Evolutionary conservation across 345 rosid species (phyloP).

Genomic region (Salix exigua): DNA sequence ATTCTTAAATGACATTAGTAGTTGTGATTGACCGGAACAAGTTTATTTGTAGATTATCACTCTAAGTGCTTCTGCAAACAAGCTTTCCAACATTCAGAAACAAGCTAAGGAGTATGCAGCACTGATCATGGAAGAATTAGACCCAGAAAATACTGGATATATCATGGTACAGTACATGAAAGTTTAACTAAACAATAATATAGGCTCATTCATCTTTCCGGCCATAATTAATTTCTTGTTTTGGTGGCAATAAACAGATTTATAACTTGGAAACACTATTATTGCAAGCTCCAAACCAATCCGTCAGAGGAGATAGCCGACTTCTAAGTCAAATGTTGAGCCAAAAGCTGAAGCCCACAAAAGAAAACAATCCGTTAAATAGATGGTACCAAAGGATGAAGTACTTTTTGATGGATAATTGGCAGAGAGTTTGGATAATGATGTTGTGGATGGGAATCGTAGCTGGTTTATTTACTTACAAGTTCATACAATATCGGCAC

Average conservation of each 20-base stretch:
- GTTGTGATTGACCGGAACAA: neutral
- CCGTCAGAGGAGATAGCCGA: conserved; percentile 64
- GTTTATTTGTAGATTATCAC: conserved; percentile 52
- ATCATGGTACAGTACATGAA: conserved; percentile 48
- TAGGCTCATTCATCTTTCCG: neutral
- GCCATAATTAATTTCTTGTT: too few species aligned
- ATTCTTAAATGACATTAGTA: neutral
- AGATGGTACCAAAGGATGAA: conserved; percentile 40
- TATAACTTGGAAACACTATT: conserved; percentile 65
- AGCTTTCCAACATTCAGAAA: conserved; percentile 71
- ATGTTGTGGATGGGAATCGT: conserved; percentile 61
- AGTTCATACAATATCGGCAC: conserved; percentile 59
- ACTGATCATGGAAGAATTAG: conserved; percentile 81
- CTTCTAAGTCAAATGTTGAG: conserved; percentile 71
- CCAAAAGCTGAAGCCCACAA: conserved; percentile 74
- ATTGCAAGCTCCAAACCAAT: conserved; percentile 73
- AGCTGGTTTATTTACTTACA: conserved; percentile 60
- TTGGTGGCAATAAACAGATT: conserved; percentile 34
- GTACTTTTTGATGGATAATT: conserved; percentile 72
- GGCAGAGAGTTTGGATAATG: conserved; percentile 86
- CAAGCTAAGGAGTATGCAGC: conserved; percentile 85
- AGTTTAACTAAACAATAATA: neutral
- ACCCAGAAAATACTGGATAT: conserved; percentile 76
- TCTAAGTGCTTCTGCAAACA: conserved; percentile 89
- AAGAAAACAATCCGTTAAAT: conserved; percentile 47